Percentiles rank a stretch among this genome's conserved stretches.
These are phyloP conservation scores for Suhomyces choctaworum DNA, from an alignment of 1,139 yeast genomes.

Conservation along the genomic window DNA sequence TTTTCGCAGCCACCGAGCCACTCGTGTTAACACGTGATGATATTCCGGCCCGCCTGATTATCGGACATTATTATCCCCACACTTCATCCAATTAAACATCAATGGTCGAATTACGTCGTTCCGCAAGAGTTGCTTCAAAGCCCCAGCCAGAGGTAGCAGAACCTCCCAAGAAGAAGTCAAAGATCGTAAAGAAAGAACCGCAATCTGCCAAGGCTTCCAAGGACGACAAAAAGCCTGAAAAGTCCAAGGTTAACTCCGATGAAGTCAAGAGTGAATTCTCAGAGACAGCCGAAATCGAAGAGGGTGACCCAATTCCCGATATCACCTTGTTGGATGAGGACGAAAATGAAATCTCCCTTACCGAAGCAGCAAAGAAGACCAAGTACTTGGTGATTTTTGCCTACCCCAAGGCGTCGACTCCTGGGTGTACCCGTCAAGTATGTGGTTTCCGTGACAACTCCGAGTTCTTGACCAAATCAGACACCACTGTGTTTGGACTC, in stretches of 20 bases:
- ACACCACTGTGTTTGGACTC: conserved; percentile 59
- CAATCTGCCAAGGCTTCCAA: conserved; percentile 4
- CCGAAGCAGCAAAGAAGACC: conserved; percentile 46
- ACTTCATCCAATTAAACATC: conserved; percentile 1
- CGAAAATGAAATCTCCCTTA: conserved; percentile 55
- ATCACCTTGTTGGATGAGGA: conserved; percentile 65
- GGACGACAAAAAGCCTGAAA: conserved; percentile 3
- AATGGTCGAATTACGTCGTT: conserved; percentile 57
- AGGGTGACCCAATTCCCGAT: conserved; percentile 74
- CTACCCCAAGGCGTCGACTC: conserved; percentile 91
- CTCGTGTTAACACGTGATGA: conserved; percentile 6
- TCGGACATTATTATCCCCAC: conserved; percentile 5
- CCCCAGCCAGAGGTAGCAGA: conserved; percentile 18
- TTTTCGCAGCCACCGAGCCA: conserved; percentile 11
- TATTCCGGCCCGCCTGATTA: not conserved
- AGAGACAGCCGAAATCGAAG: conserved; percentile 35
- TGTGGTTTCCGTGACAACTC: conserved; percentile 78
- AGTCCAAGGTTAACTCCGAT: conserved; percentile 14
- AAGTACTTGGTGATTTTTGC: conserved; percentile 66
- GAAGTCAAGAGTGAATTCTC: conserved; percentile 14
- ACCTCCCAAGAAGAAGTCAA: conserved; percentile 26
- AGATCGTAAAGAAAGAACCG: conserved; percentile 12
- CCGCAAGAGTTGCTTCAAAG: conserved; percentile 43
- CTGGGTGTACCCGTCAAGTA: conserved; percentile 94
- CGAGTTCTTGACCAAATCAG: conserved; percentile 51